phyloP scores from a whole-genome alignment of 1,284 basidiomycete species.

The Thelephora terrestris region DNA sequence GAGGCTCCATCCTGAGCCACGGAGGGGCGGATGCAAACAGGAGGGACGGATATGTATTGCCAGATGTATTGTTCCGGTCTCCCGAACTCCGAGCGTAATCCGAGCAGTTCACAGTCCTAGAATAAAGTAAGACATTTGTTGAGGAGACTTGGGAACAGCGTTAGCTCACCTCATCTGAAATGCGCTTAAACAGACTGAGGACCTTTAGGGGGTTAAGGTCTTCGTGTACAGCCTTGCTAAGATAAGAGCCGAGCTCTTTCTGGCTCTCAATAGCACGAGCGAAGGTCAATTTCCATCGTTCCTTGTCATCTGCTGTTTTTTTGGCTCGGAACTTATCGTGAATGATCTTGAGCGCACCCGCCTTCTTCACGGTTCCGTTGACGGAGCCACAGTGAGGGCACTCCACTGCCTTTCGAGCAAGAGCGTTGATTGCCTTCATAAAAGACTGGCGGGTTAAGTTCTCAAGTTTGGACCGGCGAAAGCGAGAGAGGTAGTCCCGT shows the following conservation, averaged over 20 bases:
- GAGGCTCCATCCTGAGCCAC: slow-evolving; percentile 96
- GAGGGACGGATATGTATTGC: slow-evolving; percentile 99
- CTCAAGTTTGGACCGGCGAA: slow-evolving; percentile 86
- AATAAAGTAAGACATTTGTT: not conserved
- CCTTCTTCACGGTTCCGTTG: slow-evolving; percentile 97
- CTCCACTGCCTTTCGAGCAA: slow-evolving; percentile 84
- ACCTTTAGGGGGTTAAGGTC: slow-evolving; percentile 95
- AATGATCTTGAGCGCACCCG: slow-evolving; percentile 88
- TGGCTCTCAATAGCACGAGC: slow-evolving; percentile 76
- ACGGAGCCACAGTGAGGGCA: slow-evolving; percentile 91
- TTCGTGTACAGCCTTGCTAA: slow-evolving; percentile 86
- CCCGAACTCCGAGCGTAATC: slow-evolving; percentile 82
- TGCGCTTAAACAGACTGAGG: slow-evolving; percentile 85
- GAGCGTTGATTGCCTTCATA: slow-evolving; percentile 82
- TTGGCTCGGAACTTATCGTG: slow-evolving; percentile 97
- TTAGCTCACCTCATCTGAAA: slow-evolving; percentile 74
- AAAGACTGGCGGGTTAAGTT: slow-evolving; percentile 85
- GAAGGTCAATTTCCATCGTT: slow-evolving; percentile 84
- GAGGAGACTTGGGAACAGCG: not conserved
- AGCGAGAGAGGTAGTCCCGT: slow-evolving; percentile 76
- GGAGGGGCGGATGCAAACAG: slow-evolving; percentile 94
- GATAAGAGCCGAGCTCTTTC: slow-evolving; percentile 77
- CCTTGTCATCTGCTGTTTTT: slow-evolving; percentile 86
- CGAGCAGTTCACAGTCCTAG: slow-evolving; percentile 91
- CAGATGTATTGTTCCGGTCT: slow-evolving; percentile 97